These are phyloP conservation scores for Hypoxylon cercidicola DNA, from an alignment of 495 filamentous ascomycete genomes.

Conservation along the genomic window DNA sequence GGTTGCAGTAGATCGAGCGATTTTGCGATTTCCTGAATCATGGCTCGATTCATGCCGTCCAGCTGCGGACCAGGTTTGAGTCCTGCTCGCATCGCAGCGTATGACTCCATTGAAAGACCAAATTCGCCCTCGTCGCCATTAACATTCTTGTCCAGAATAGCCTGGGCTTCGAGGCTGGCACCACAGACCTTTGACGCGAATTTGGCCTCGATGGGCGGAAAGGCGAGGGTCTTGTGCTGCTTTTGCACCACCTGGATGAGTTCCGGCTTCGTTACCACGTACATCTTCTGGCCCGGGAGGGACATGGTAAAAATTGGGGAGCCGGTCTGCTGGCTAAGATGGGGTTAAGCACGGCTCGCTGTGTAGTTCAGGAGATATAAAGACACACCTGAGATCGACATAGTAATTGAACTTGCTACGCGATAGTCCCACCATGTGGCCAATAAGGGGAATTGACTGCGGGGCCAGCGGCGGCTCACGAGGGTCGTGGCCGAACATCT, in stretches of 20 bases:
- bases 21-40: conserved; percentile 43
- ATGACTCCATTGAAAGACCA: conserved; percentile 47
- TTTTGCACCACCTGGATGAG: conserved; percentile 50
- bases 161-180: conserved; percentile 40
- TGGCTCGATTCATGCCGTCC: conserved; percentile 51
- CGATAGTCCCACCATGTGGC: conserved; percentile 46
- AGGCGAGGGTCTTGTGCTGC: conserved; percentile 48
- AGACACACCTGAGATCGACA: conserved; percentile 28
- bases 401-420: conserved; percentile 38
- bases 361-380: not conserved
- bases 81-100: conserved; percentile 45
- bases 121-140: conserved; percentile 42
- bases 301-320: conserved; percentile 50
- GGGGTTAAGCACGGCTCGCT: not conserved
- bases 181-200: conserved; percentile 47
- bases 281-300: conserved; percentile 50
- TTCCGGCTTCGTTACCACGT: conserved; percentile 48
- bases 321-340: conserved; percentile 20
- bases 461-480: conserved; percentile 46
- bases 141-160: conserved; percentile 40
- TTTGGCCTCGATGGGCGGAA: conserved; percentile 52
- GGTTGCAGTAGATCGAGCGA: conserved; percentile 22
- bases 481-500: conserved; percentile 38
- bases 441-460: conserved; percentile 41
- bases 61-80: conserved; percentile 47